Base-by-base conservation (phyloP, 2,329 filamentous ascomycete genomes). In the Pseudocercospora macadamiae region DNA sequence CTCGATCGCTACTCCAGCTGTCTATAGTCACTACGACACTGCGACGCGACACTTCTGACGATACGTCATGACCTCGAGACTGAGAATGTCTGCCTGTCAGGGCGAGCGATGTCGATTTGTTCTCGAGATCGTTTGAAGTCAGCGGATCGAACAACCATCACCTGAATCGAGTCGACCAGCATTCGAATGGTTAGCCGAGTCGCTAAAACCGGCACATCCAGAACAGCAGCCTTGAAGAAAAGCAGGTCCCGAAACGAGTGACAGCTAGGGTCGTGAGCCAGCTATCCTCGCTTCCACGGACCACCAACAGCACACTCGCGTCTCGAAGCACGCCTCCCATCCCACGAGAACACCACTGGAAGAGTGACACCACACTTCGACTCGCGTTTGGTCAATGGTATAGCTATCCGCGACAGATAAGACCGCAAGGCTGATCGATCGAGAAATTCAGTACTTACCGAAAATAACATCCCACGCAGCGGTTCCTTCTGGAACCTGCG, bases 101-200 rank as follows among this genome's bases (percentile, higher is more conserved):
- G n/a, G n/a, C n/a, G n/a, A n/a, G n/a, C n/a, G n/a, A n/a, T n/a
- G n/a, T n/a, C n/a, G n/a, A 14, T 23, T 47, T 87, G 4, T 73
- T 80, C 19, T 80, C 82, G 3, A 79, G 80, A 55, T 84, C 75
- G 80, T 16, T 74, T 90, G 49, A 74, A 89, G 14, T 47, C 42
- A 18, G 42, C 23, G 42, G 42, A 47, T n/a, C 42, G 16, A 10
- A 14, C 19, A 47, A 12, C 10, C n/a, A 47, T 28, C 42, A n/a
- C 42, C 23, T 47, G 19, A 47, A 26, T 47, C 42, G 42, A 47
- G 19, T 30, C 47, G 18, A 49, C 47, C 47, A 49, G 26, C 26
- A 34, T 32, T 10, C 26, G 26, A 7, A 8, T 14, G 18, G 47
- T 49, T 12, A 47, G 23, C 23, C 25, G 44, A 28, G 26, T 47